Evolutionary conservation across 345 rosid species (phyloP).

Genomic region (Populus davidiana): DNA sequence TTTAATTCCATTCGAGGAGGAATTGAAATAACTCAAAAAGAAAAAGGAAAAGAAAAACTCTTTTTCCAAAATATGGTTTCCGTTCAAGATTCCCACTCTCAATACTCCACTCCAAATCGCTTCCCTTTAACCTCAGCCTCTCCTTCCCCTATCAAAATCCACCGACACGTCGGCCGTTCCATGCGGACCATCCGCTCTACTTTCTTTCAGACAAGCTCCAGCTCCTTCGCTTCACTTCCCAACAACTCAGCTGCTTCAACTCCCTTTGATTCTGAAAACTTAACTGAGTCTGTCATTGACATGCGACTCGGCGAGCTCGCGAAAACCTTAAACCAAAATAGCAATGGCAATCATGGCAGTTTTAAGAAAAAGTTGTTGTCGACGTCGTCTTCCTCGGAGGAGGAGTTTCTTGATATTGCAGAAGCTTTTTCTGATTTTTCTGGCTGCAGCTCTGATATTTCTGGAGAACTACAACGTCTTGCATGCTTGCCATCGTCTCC

Average conservation of each 20-base stretch:
- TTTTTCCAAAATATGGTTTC: constrained; percentile 54
- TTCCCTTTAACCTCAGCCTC: constrained; percentile 49
- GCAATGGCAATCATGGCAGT: constrained; percentile 5
- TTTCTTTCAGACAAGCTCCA: constrained; percentile 42
- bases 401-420: constrained; percentile 67
- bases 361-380: constrained; percentile 26
- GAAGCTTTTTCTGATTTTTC: constrained; percentile 85
- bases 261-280: constrained; percentile 60
- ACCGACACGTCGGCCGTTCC: constrained; percentile 72
- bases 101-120: constrained; percentile 43
- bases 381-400: constrained; percentile 33
- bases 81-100: constrained; percentile 56
- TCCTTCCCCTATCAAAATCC: constrained; percentile 39
- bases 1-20: not conserved
- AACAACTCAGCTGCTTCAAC: constrained; percentile 21
- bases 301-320: constrained; percentile 88
- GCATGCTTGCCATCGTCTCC: constrained; percentile 65
- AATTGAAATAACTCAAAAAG: not conserved
- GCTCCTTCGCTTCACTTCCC: constrained; percentile 37
- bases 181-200: constrained; percentile 86
- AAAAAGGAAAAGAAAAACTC: no score
- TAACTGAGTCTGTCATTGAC: constrained; percentile 80
- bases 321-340: constrained; percentile 30
- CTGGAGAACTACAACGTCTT: constrained; percentile 90
- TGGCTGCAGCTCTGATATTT: constrained; percentile 81